A percentile compares a stretch with the other conserved stretches of the same genome.
Evolutionary conservation across 2,329 filamentous ascomycete genomes (phyloP).

Genomic region (Exophiala spinifera): DNA sequence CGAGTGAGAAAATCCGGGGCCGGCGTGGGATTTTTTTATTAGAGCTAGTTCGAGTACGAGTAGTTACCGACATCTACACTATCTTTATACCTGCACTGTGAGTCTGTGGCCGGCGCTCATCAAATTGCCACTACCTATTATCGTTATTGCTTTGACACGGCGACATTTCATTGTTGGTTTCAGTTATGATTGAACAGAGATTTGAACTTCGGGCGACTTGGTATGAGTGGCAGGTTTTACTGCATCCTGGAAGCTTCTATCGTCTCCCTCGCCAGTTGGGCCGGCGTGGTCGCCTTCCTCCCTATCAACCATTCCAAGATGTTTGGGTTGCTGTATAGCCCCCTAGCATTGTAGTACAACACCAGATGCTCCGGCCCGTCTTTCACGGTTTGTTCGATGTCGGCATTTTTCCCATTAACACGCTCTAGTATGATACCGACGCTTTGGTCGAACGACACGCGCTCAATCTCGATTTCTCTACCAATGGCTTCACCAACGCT

Average conservation of each 20-base stretch:
- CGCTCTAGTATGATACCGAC: background rate
- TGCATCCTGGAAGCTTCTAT: background rate
- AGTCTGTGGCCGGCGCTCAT: too few species aligned
- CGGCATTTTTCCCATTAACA: background rate
- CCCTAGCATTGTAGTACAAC: conserved; percentile 11
- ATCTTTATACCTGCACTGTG: too few species aligned
- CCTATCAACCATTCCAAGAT: conserved; percentile 16
- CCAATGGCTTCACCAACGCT: conserved; percentile 5
- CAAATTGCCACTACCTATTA: too few species aligned
- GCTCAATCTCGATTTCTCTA: conserved; percentile 3
- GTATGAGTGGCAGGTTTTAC: background rate
- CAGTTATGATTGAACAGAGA: too few species aligned
- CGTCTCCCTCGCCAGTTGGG: conserved; percentile 3
- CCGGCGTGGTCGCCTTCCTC: conserved; percentile 1
- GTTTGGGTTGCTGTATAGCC: conserved; percentile 1
- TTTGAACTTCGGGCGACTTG: background rate
- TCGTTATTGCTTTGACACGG: too few species aligned
- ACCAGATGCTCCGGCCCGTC: conserved; percentile 6
- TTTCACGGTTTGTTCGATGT: background rate
- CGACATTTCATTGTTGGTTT: too few species aligned
- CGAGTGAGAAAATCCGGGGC: too few species aligned
- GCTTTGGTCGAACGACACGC: conserved; percentile 2
- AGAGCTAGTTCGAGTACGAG: too few species aligned
- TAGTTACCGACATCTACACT: too few species aligned
- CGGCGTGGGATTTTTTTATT: too few species aligned